A percentile compares a stretch with the other conserved stretches of the same genome.
phyloP scores from a whole-genome alignment of 495 filamentous ascomycete species.

The Trypethelium eluteriae region DNA sequence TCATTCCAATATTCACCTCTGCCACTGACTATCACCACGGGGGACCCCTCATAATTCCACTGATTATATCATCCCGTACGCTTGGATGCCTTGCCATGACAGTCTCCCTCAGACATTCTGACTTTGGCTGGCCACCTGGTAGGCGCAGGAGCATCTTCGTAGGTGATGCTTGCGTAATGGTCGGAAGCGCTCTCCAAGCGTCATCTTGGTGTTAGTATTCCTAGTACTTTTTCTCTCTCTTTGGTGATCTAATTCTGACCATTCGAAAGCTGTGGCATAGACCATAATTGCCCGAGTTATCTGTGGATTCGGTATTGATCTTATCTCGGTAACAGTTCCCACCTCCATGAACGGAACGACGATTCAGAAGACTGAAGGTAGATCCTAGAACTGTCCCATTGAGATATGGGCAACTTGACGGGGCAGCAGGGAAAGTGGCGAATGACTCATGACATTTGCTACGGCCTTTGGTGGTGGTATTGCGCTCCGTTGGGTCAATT shows the following conservation, averaged over 20 bases:
- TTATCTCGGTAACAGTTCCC: constrained; percentile 10
- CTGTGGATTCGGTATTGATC: constrained; percentile 11
- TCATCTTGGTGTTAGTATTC: constrained; percentile 4
- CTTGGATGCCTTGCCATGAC: constrained; percentile 2
- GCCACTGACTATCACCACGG: neutral
- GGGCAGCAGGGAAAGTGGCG: constrained; percentile 25
- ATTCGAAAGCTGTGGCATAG: constrained; percentile 7
- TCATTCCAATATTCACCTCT: neutral
- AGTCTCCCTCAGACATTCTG: neutral
- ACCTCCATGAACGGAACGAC: constrained; percentile 12
- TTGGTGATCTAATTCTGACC: neutral
- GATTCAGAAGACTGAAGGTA: constrained; percentile 12
- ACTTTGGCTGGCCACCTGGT: neutral
- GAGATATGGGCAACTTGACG: constrained; percentile 30
- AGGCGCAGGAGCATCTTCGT: neutral
- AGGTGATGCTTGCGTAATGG: constrained; percentile 8
- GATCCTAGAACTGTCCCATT: constrained; percentile 22
- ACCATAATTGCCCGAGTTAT: constrained; percentile 14
- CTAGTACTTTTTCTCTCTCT: too few species aligned
- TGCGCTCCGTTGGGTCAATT: constrained; percentile 26
- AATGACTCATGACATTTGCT: constrained; percentile 33
- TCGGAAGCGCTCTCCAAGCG: constrained; percentile 9
- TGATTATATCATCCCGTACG: constrained; percentile 4
- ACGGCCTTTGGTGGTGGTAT: constrained; percentile 36
- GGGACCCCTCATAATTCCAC: neutral